Conservation (phyloP, 805 yeast species). For the Isabelozyma rhagii region DNA sequence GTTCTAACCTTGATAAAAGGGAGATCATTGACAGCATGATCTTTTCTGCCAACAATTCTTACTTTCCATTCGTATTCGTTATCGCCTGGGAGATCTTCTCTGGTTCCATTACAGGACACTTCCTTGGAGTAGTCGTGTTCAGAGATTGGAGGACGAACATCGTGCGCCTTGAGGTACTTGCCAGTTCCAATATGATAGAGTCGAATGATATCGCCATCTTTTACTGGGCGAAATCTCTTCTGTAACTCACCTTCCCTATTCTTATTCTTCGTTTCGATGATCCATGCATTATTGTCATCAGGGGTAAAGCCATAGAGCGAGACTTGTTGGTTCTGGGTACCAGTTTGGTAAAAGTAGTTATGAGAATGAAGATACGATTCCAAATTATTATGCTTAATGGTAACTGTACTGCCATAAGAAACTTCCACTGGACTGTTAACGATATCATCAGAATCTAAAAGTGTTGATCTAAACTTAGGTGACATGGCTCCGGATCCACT, state of each 20-base stretch:
- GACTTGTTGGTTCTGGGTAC: slow-evolving; percentile 75
- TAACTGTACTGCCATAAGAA: slow-evolving; percentile 66
- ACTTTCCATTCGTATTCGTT: slow-evolving; percentile 69
- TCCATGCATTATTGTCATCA: slow-evolving; percentile 70
- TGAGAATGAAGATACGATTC: slow-evolving; percentile 86
- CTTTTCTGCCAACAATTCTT: slow-evolving; percentile 36
- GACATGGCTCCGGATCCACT: slow-evolving; percentile 62
- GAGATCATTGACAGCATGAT: slow-evolving; percentile 29
- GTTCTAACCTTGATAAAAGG: slow-evolving; percentile 45
- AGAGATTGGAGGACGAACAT: slow-evolving; percentile 79
- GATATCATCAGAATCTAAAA: slow-evolving; percentile 39
- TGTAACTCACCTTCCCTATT: slow-evolving; percentile 39
- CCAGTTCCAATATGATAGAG: slow-evolving; percentile 71
- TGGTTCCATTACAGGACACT: slow-evolving; percentile 69
- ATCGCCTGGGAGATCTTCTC: slow-evolving; percentile 56
- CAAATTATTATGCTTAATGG: slow-evolving; percentile 63
- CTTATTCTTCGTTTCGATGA: slow-evolving; percentile 47
- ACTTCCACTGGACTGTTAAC: slow-evolving; percentile 57
- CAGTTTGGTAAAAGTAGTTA: slow-evolving; percentile 56
- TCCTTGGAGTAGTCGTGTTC: slow-evolving; percentile 89
- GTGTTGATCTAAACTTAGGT: slow-evolving; percentile 62
- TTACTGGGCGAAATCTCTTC: slow-evolving; percentile 30
- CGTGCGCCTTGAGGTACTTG: slow-evolving; percentile 61
- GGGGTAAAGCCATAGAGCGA: slow-evolving; percentile 61
- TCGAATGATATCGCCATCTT: slow-evolving; percentile 56